phyloP scores from a whole-genome alignment of 1,284 basidiomycete species.

The Fomitopsis pinicola region DNA sequence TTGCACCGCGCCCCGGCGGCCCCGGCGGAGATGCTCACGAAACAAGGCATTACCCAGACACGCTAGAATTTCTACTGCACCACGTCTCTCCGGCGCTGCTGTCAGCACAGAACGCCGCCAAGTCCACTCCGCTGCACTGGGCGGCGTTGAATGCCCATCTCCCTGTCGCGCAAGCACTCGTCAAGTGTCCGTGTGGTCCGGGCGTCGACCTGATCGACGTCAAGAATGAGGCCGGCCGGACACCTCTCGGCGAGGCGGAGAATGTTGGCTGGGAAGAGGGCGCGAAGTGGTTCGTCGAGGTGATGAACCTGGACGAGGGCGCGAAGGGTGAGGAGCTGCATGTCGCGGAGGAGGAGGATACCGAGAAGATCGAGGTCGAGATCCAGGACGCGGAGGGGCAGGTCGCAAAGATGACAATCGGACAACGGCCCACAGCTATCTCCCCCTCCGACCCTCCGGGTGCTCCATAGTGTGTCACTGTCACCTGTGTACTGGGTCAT shows the following conservation, averaged over 20 bases:
- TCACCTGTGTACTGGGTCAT: background rate
- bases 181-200: constrained; percentile 50
- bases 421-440: background rate
- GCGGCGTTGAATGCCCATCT: constrained; percentile 82
- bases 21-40: constrained; percentile 29
- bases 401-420: constrained; percentile 55
- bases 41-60: constrained; percentile 52
- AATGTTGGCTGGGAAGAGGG: constrained; percentile 75
- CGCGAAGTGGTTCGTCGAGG: constrained; percentile 70
- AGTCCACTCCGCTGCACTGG: constrained; percentile 86
- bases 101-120: constrained; percentile 57
- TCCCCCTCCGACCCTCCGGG: background rate
- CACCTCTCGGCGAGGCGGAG: constrained; percentile 75
- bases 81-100: constrained; percentile 56
- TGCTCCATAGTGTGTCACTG: background rate
- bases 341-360: constrained; percentile 27
- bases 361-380: constrained; percentile 51
- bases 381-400: constrained; percentile 66
- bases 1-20: background rate
- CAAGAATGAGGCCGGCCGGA: constrained; percentile 65
- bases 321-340: constrained; percentile 35
- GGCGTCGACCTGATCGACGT: constrained; percentile 68
- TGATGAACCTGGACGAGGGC: constrained; percentile 63
- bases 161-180: constrained; percentile 58
- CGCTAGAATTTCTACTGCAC: constrained; percentile 68